Evolutionary conservation across 306 rosid genomes (phyloP).

Genomic region (Canavalia gladiata): DNA sequence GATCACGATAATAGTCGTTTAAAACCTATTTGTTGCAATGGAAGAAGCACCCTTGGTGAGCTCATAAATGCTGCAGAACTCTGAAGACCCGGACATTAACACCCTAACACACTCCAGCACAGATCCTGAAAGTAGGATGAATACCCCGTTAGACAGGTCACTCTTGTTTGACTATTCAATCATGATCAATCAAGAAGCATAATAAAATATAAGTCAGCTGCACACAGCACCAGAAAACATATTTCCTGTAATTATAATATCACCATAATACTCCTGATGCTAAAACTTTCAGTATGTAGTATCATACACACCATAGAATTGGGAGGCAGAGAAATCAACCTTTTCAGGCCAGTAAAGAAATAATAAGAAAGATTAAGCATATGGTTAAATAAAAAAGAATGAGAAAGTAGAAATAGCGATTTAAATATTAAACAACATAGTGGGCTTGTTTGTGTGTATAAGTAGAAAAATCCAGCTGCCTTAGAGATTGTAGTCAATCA

Average conservation of each 20-base stretch:
- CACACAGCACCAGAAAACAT: not conserved
- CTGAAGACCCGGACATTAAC: conserved; percentile 27
- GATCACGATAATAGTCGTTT: conserved; percentile 26
- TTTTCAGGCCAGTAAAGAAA: not conserved
- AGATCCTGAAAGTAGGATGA: conserved; percentile 47
- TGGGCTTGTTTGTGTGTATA: not conserved
- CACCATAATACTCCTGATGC: not conserved
- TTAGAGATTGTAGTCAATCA: not conserved
- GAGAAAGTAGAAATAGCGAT: not conserved
- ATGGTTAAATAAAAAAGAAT: not conserved
- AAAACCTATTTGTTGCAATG: conserved; percentile 22
- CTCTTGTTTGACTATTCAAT: not conserved
- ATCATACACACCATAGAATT: not conserved
- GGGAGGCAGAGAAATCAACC: conserved; percentile 10
- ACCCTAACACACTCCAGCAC: conserved; percentile 30
- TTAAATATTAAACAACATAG: not conserved
- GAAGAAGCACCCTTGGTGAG: conserved; percentile 31
- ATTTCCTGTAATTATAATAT: conserved; percentile 9
- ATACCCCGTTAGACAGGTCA: conserved; percentile 33
- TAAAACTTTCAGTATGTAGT: not conserved
- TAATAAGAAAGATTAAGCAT: conserved; percentile 27
- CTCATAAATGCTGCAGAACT: conserved; percentile 43
- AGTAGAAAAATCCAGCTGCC: not conserved
- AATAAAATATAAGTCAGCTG: conserved; percentile 10
- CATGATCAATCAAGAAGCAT: conserved; percentile 26